phyloP scores from a whole-genome alignment of 2,329 filamentous ascomycete species.

The Sporothrix inflata region DNA sequence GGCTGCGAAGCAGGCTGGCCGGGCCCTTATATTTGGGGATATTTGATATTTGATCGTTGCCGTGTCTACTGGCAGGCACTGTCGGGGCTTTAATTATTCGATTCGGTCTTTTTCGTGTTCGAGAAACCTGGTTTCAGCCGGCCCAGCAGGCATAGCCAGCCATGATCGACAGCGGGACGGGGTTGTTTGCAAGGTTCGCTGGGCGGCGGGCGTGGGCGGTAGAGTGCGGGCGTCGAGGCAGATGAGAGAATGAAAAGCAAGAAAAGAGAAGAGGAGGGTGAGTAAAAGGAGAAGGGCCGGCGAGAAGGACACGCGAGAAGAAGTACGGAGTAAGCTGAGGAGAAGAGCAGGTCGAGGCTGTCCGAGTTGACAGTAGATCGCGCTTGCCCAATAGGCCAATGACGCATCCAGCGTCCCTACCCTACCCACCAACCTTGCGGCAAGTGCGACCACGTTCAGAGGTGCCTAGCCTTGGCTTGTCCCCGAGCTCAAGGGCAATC shows the following conservation, averaged over 20 bases:
- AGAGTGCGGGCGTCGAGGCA: neutral
- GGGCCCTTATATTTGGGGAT: constrained; percentile 12
- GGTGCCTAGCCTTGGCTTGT: constrained; percentile 11
- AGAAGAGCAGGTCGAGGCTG: constrained; percentile 6
- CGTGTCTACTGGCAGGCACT: constrained; percentile 5
- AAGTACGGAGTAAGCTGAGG: neutral
- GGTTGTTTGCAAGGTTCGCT: constrained; percentile 13
- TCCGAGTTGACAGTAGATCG: neutral
- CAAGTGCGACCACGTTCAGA: constrained; percentile 11
- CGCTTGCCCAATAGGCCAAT: constrained; percentile 21
- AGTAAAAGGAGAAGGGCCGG: neutral
- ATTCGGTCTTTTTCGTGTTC: constrained; percentile 16
- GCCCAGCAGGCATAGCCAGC: constrained; percentile 15
- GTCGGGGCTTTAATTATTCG: constrained; percentile 22
- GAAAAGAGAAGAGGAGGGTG: neutral
- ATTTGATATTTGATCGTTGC: constrained; percentile 17
- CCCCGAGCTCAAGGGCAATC: neutral
- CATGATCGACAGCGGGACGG: constrained; percentile 25
- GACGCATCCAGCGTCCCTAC: constrained; percentile 16
- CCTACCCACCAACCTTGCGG: constrained; percentile 6
- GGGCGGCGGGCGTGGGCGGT: neutral
- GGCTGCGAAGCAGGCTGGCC: constrained; percentile 7
- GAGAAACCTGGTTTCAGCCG: constrained; percentile 30
- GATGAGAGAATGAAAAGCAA: neutral
- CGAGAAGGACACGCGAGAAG: neutral